Evolutionary conservation across 2,329 filamentous ascomycete genomes (phyloP).

Genomic region (Diaporthe vexans): DNA sequence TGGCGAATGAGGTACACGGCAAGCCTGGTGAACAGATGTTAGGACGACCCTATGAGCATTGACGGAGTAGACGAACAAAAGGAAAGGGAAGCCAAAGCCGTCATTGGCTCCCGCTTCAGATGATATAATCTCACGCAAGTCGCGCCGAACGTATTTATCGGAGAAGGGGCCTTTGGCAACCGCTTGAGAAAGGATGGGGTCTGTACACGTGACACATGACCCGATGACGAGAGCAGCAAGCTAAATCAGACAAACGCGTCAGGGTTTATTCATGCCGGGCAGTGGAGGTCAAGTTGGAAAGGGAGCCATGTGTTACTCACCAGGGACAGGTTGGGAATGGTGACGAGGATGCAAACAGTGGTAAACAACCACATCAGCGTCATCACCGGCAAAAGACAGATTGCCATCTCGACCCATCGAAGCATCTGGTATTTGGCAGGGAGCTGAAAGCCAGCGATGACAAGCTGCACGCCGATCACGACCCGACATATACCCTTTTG

Average conservation of each 20-base stretch:
- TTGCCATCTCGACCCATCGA: neutral
- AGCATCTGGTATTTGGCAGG: neutral
- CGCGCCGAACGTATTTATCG: neutral
- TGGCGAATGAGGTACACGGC: neutral
- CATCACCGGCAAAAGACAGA: neutral
- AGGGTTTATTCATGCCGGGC: neutral
- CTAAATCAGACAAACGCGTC: neutral
- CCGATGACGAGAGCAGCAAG: neutral
- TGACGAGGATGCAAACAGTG: neutral
- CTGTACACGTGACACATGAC: neutral
- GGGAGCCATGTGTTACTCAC: neutral
- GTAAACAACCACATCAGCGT: neutral
- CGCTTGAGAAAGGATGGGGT: neutral
- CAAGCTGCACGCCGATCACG: neutral
- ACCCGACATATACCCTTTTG: neutral
- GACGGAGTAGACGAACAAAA: too few species aligned
- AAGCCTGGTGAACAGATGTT: neutral
- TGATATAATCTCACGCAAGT: neutral
- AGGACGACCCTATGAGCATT: too few species aligned
- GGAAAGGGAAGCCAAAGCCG: neutral
- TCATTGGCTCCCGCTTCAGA: neutral
- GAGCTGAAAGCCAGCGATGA: neutral
- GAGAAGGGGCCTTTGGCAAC: neutral
- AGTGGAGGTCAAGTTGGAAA: too few species aligned
- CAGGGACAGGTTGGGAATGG: neutral